Conservation (phyloP, 2,329 filamentous ascomycete genomes). For the Thelonectria discophora region DNA sequence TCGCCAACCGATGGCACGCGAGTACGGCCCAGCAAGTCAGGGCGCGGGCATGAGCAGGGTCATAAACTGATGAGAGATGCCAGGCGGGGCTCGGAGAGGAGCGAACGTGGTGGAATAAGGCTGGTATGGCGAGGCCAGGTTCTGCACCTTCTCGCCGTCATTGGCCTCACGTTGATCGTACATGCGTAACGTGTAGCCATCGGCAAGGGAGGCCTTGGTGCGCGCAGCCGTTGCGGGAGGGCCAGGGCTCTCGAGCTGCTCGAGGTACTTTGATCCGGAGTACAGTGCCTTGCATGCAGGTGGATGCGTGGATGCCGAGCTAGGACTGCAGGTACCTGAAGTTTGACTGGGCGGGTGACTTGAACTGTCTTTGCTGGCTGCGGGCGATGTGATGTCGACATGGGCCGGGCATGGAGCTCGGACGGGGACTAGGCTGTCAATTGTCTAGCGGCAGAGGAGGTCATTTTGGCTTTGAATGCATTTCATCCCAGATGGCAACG, state of each 20-base stretch:
- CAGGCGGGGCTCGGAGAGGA: constrained; percentile 2
- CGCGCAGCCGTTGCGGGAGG: not conserved
- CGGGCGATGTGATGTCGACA: constrained; percentile 11
- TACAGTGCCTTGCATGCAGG: not conserved
- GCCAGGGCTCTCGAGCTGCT: not conserved
- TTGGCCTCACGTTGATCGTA: not conserved
- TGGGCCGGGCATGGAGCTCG: constrained; percentile 18
- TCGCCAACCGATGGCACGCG: constrained; percentile 15
- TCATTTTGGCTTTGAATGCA: constrained; percentile 16
- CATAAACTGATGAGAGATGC: not conserved
- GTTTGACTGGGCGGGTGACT: constrained; percentile 11
- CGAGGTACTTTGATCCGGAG: not conserved
- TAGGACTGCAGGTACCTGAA: constrained; percentile 13
- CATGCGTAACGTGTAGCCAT: constrained; percentile 3
- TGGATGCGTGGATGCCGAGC: not conserved
- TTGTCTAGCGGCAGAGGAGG: constrained; percentile 8
- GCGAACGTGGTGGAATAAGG: constrained; percentile 8
- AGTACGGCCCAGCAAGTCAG: constrained; percentile 15
- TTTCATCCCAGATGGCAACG: constrained; percentile 19
- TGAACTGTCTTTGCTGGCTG: constrained; percentile 1
- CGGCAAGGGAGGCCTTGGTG: not conserved
- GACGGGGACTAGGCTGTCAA: constrained; percentile 3
- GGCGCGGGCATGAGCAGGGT: constrained; percentile 7
- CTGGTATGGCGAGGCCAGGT: not conserved
- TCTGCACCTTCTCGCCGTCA: constrained; percentile 1